Percentiles rank a stretch among this genome's conserved stretches.
These are phyloP conservation scores for Magnolia kwangsiensis DNA, from an alignment of 164 flowering plant genomes.

Conservation along the genomic window DNA sequence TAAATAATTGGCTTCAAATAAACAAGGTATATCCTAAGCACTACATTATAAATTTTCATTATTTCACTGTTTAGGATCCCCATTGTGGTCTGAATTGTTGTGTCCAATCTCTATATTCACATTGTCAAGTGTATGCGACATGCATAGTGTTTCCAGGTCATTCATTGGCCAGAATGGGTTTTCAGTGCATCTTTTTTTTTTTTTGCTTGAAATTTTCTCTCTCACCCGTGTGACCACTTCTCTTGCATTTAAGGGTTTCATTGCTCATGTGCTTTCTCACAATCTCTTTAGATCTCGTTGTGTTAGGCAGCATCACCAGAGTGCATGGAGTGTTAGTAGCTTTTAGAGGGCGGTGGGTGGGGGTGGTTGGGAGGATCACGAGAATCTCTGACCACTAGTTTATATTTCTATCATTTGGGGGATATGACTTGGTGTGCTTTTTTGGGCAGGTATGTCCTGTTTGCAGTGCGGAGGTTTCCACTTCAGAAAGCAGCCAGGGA, in stretches of 20 bases:
- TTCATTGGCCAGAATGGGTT: not conserved
- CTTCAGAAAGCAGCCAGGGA: conserved; percentile 17
- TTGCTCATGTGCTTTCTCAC: too few species aligned
- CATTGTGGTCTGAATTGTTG: not conserved
- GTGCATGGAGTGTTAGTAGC: too few species aligned
- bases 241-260: too few species aligned
- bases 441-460: conserved; percentile 36
- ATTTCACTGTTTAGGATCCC: not conserved
- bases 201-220: not conserved
- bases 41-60: not conserved
- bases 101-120: not conserved
- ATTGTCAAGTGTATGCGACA: not conserved
- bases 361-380: not conserved
- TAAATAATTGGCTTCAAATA: conserved; percentile 84
- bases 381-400: not conserved
- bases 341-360: not conserved
- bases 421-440: not conserved
- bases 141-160: not conserved
- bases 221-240: too few species aligned
- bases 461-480: conserved; percentile 33
- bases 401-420: not conserved
- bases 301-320: too few species aligned
- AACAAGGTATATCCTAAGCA: conserved; percentile 50
- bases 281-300: too few species aligned
- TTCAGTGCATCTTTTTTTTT: not conserved